Conservation (phyloP, 1,139 yeast species). For the Candida frijolesensis region DNA sequence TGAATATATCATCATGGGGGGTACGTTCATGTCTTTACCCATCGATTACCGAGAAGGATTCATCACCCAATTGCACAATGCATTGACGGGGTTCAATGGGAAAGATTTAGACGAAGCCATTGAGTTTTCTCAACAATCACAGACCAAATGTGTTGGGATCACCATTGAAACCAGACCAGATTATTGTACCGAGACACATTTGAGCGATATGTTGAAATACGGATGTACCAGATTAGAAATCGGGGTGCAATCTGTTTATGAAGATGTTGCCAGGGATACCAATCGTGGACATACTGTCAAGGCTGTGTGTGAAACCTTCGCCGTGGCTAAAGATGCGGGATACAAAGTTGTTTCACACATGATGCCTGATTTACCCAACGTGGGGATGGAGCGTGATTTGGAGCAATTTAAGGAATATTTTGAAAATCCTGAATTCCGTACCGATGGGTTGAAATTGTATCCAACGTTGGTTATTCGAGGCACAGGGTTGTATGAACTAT, state of each 20-base stretch:
- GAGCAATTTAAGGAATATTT: constrained; percentile 96
- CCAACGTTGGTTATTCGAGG: constrained; percentile 98
- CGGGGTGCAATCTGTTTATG: constrained; percentile 96
- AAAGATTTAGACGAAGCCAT: constrained; percentile 89
- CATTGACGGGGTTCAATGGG: constrained; percentile 91
- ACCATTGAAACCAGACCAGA: constrained; percentile 99
- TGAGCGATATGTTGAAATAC: constrained; percentile 91
- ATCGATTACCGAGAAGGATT: constrained; percentile 86
- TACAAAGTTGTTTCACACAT: constrained; percentile 96
- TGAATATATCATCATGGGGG: constrained; percentile 98
- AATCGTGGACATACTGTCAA: constrained; percentile 98
- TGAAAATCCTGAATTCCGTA: constrained; percentile 94
- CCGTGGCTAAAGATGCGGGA: constrained; percentile 95
- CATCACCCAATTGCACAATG: constrained; percentile 89
- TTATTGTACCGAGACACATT: constrained; percentile 94
- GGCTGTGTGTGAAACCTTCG: constrained; percentile 94
- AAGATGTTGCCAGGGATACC: constrained; percentile 97
- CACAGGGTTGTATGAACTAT: constrained; percentile 92
- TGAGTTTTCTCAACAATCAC: constrained; percentile 86
- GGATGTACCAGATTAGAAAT: constrained; percentile 97
- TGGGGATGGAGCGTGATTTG: constrained; percentile 96
- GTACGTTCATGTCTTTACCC: constrained; percentile 96
- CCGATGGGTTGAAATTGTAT: constrained; percentile 93
- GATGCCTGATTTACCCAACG: constrained; percentile 99
- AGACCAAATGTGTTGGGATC: constrained; percentile 97